Evolutionary conservation across 305 asterid species (phyloP), one percentile per base, ranked within the genome.

Genomic region (Coffea humblotiana): DNA sequence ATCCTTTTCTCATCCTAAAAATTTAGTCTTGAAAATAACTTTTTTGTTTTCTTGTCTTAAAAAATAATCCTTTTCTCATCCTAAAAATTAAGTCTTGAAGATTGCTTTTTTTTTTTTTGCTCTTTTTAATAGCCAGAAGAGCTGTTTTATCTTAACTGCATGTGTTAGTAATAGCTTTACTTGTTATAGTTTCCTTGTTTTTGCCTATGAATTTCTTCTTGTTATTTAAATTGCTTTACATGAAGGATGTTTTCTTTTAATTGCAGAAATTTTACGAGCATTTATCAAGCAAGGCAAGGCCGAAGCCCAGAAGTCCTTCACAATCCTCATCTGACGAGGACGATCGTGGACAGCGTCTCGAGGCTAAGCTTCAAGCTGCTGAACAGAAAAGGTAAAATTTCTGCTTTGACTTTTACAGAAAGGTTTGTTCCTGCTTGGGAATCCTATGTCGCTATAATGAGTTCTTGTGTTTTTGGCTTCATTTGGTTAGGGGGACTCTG

Each of bases 321-420:
- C 90, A 87, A 58, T 87, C 92, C 61, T 86, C 93, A 19, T 88
- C 94, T 63, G 56, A 83, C 27, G 97, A 91, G 81, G 98, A 92
- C 65, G 94, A 92, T 78, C 93, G 80, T 76, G 99, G 95, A 79
- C 97, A 91, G 86, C 97, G 98, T 54, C 95, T 96, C 2, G 97
- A 96, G 91, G 99, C 99, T 68, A 96, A 92, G 89, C 97, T 96
- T 79, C 92, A 88, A 83, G 99, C 98, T 87, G 99, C 99, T 77
- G 96, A 96, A 83, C 92, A 88, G 86, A 96, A 96, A 87, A 91
- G 99, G 99, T 90, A 37, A 29, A 13, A 10, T 48, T 71, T 74
- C 47, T 51, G 63, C 72, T 40, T 37, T 18, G 71, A 64, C 74
- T 79, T 73, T 25, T 3, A 56, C n/a, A 18, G 18, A 19, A 27